A percentile compares a stretch with the other conserved stretches of the same genome.
Evolutionary conservation across 176 grass and related monocot species (phyloP).

Genomic region (Triticum timopheevii): DNA sequence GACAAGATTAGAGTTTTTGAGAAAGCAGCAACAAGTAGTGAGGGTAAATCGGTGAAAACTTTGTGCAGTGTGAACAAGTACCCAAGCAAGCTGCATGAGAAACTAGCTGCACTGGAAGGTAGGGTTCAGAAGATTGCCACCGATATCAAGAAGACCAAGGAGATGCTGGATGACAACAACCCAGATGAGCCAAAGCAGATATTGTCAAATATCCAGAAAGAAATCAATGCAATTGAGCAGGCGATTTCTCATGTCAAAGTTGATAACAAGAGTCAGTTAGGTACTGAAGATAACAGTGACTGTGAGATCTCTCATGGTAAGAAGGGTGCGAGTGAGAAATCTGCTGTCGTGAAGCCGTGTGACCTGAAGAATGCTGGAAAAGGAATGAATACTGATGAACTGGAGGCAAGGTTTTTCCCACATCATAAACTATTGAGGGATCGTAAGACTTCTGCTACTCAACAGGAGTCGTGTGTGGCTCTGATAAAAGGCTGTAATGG

Average conservation of each 20-base stretch:
- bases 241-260: conserved; percentile 73
- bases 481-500: not conserved
- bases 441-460: conserved; percentile 33
- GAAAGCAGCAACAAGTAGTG: conserved; percentile 32
- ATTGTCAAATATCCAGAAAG: conserved; percentile 87
- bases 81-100: conserved; percentile 88
- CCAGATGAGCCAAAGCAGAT: conserved; percentile 90
- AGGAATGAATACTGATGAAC: conserved; percentile 68
- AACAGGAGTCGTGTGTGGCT: conserved; percentile 25
- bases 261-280: conserved; percentile 46
- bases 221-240: conserved; percentile 85
- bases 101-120: conserved; percentile 73
- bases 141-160: conserved; percentile 92
- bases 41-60: conserved; percentile 32
- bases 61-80: conserved; percentile 41
- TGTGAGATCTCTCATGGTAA: conserved; percentile 26
- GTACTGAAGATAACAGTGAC: conserved; percentile 42
- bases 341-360: conserved; percentile 18
- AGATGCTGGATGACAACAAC: conserved; percentile 82
- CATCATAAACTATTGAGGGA: conserved; percentile 86
- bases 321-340: conserved; percentile 15
- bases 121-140: conserved; percentile 96
- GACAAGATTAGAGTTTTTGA: conserved; percentile 85
- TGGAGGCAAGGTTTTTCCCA: conserved; percentile 92
- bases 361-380: conserved; percentile 40